A percentile compares a stretch with the other conserved stretches of the same genome.
Evolutionary conservation across 1,284 basidiomycete species (phyloP).

Genomic region (Microbotryum lychnidis-dioicae): DNA sequence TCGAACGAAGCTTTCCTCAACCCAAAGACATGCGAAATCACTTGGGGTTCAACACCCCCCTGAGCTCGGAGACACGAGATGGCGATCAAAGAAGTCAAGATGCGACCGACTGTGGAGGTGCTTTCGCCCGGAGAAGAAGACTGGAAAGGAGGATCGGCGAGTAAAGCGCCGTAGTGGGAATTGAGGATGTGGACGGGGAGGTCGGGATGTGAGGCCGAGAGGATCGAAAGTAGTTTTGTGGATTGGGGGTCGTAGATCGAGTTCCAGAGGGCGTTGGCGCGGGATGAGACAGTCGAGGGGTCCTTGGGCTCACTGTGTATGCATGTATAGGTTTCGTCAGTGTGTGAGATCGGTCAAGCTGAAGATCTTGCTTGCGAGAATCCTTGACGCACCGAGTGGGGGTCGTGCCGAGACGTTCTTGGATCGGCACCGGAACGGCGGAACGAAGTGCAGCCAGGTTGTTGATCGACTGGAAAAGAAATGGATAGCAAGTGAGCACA

Average conservation of each 20-base stretch:
- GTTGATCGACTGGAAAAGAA: slow-evolving; percentile 59
- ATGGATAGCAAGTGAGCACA: slow-evolving; percentile 10
- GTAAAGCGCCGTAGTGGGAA: slow-evolving; percentile 73
- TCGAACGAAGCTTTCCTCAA: slow-evolving; percentile 62
- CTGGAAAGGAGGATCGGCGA: slow-evolving; percentile 59
- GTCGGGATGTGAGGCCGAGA: slow-evolving; percentile 63
- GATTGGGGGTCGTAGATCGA: slow-evolving; percentile 85
- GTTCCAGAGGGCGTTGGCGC: slow-evolving; percentile 58
- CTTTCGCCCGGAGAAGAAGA: slow-evolving; percentile 39
- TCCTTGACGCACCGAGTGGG: slow-evolving; percentile 54
- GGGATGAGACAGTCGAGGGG: slow-evolving; percentile 1
- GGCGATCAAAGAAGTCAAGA: slow-evolving; percentile 79
- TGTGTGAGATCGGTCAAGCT: slow-evolving; percentile 6
- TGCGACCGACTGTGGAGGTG: slow-evolving; percentile 45
- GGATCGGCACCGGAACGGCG: slow-evolving; percentile 70
- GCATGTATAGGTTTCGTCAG: not conserved
- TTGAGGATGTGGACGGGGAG: slow-evolving; percentile 80
- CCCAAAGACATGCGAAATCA: slow-evolving; percentile 86
- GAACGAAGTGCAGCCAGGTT: slow-evolving; percentile 65
- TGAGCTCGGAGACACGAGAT: slow-evolving; percentile 81
- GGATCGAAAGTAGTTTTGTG: slow-evolving; percentile 79
- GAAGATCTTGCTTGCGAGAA: not conserved
- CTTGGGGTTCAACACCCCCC: slow-evolving; percentile 79
- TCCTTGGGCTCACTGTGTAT: slow-evolving; percentile 2
- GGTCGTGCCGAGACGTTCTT: slow-evolving; percentile 54